Conservation (phyloP, 192 early-diverging fungal species). For the Backusella circina region DNA sequence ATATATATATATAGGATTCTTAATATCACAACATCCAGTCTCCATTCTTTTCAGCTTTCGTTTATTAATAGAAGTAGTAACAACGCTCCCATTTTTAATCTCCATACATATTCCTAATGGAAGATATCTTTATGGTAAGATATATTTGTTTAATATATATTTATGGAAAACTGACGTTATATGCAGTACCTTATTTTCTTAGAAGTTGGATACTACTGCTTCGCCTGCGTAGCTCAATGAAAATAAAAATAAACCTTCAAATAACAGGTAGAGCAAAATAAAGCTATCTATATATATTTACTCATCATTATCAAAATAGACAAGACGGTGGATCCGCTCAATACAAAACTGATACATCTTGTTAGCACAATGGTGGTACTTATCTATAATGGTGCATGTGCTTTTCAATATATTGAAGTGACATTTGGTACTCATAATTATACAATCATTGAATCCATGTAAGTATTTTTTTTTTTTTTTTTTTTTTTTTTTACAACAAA, state of each 20-base stretch:
- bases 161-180: neutral
- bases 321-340: slow-evolving; percentile 42
- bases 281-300: neutral
- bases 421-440: slow-evolving; percentile 36
- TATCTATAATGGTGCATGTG: slow-evolving; percentile 54
- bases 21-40: slow-evolving; percentile 11
- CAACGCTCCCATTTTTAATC: slow-evolving; percentile 52
- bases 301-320: slow-evolving; percentile 19
- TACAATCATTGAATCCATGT: slow-evolving; percentile 24
- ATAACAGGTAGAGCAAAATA: slow-evolving; percentile 36
- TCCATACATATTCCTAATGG: slow-evolving; percentile 37
- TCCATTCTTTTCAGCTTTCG: slow-evolving; percentile 40
- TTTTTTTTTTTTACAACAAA: too few species aligned
- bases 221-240: slow-evolving; percentile 49
- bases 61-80: slow-evolving; percentile 42
- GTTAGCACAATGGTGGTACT: slow-evolving; percentile 46
- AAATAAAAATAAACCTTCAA: slow-evolving; percentile 43
- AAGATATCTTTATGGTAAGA: slow-evolving; percentile 37
- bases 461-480: slow-evolving; percentile 32
- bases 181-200: slow-evolving; percentile 56
- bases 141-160: neutral
- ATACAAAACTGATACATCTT: slow-evolving; percentile 50
- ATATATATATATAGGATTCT: neutral
- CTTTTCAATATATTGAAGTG: slow-evolving; percentile 58
- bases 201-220: slow-evolving; percentile 50